These are phyloP conservation scores for Berberis vulgaris DNA, from an alignment of 164 flowering plant genomes.

Conservation along the genomic window DNA sequence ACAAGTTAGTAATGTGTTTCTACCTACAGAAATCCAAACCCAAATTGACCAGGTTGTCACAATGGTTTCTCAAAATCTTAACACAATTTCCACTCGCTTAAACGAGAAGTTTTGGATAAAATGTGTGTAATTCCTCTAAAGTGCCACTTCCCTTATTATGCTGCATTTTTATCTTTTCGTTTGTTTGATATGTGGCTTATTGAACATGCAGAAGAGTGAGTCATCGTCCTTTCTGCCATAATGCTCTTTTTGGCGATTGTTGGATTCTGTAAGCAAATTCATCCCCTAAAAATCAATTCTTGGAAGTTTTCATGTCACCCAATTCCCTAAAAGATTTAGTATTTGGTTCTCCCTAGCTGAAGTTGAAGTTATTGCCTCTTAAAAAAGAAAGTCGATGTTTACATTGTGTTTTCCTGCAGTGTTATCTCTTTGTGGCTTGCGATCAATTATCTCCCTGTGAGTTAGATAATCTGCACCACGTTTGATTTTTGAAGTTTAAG, in stretches of 20 bases:
- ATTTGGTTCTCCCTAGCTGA: no score
- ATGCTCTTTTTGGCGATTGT: constrained; percentile 71
- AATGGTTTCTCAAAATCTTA: constrained; percentile 54
- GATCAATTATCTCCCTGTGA: no score
- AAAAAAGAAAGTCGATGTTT: no score
- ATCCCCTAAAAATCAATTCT: background rate
- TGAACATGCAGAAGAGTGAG: constrained; percentile 48
- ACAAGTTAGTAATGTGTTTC: constrained; percentile 27
- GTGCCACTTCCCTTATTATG: no score
- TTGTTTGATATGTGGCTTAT: background rate
- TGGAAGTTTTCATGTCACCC: no score
- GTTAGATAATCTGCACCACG: no score
- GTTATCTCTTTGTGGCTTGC: no score
- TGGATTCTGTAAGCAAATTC: constrained; percentile 54
- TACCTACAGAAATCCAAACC: constrained; percentile 57
- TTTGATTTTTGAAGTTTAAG: no score
- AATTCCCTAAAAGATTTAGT: no score
- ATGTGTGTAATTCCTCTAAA: no score
- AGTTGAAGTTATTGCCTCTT: no score
- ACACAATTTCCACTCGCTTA: constrained; percentile 54
- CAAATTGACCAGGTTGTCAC: constrained; percentile 2
- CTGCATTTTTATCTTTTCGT: background rate
- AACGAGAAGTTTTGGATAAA: constrained; percentile 50
- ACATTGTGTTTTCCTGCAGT: no score
- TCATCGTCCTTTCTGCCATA: constrained; percentile 58